Evolutionary conservation across 2,329 filamentous ascomycete species (phyloP).

Genomic region (Trichoderma aggressivum): DNA sequence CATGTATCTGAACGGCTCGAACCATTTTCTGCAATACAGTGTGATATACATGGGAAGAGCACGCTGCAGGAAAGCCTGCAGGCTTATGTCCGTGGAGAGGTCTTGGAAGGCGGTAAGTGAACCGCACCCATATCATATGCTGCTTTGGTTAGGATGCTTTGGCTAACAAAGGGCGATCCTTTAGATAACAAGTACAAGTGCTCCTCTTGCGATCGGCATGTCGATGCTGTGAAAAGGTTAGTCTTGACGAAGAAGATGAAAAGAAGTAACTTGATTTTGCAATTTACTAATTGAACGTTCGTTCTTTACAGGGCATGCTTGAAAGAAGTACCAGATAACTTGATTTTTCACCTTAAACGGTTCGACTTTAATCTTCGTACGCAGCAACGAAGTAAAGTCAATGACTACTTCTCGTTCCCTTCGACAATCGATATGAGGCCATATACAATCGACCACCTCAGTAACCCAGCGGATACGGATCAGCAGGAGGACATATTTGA

Average conservation of each 20-base stretch:
- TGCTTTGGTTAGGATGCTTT: not conserved
- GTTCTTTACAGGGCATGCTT: constrained; percentile 71
- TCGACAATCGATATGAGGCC: constrained; percentile 78
- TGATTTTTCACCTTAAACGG: constrained; percentile 92
- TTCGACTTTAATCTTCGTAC: constrained; percentile 79
- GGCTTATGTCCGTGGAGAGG: constrained; percentile 93
- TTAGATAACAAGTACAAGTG: constrained; percentile 97
- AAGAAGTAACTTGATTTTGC: not conserved
- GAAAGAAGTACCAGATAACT: constrained; percentile 86
- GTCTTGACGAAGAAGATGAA: constrained; percentile 10
- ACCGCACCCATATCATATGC: not conserved
- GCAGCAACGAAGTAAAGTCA: constrained; percentile 84
- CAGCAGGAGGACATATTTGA: constrained; percentile 76
- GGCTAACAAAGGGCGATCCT: not conserved
- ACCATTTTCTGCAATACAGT: constrained; percentile 90
- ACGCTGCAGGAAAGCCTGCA: constrained; percentile 82
- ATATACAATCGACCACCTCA: constrained; percentile 84
- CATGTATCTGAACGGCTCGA: constrained; percentile 91
- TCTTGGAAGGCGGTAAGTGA: constrained; percentile 77
- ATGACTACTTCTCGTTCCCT: constrained; percentile 91
- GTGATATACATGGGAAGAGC: constrained; percentile 90
- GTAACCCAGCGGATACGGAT: constrained; percentile 50
- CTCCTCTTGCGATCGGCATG: constrained; percentile 80
- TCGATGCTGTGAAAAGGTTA: constrained; percentile 86
- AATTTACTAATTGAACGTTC: constrained; percentile 20